Evolutionary conservation across 345 rosid species (phyloP).

Genomic region (Noccaea caerulescens): DNA sequence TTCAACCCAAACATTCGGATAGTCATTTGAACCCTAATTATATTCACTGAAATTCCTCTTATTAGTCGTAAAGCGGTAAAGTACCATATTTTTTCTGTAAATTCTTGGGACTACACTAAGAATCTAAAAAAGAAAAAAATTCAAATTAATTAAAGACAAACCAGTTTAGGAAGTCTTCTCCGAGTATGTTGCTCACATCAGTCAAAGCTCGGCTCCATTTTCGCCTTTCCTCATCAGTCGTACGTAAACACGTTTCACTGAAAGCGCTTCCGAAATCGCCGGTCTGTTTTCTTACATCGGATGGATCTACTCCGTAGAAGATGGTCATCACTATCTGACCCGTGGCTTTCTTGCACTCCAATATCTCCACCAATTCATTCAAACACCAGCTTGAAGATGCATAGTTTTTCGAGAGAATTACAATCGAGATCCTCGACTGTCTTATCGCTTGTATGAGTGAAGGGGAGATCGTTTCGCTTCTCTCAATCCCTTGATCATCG

Average conservation of each 20-base stretch:
- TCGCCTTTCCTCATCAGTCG: background rate
- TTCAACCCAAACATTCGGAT: background rate
- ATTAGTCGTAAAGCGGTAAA: no score
- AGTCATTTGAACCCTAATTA: background rate
- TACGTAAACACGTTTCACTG: background rate
- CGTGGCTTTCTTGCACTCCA: background rate
- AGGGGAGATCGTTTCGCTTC: background rate
- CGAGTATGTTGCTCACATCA: background rate
- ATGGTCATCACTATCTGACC: background rate
- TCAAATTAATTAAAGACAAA: background rate
- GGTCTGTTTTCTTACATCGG: constrained; percentile 8
- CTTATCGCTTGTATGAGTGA: background rate
- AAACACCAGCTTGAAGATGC: constrained; percentile 23
- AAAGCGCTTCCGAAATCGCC: background rate
- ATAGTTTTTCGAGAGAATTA: constrained; percentile 13
- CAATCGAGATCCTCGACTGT: constrained; percentile 3
- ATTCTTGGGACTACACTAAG: background rate
- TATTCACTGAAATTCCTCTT: background rate
- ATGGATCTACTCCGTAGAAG: constrained; percentile 13
- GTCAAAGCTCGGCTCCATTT: constrained; percentile 6
- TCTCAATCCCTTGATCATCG: background rate
- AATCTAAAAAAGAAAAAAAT: background rate
- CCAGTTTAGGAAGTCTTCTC: constrained; percentile 17
- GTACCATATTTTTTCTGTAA: no score
- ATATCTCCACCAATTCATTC: constrained; percentile 6